These are phyloP conservation scores for Plasmodium fragile DNA, from an alignment of 169 alveolate species.

Conservation along the genomic window DNA sequence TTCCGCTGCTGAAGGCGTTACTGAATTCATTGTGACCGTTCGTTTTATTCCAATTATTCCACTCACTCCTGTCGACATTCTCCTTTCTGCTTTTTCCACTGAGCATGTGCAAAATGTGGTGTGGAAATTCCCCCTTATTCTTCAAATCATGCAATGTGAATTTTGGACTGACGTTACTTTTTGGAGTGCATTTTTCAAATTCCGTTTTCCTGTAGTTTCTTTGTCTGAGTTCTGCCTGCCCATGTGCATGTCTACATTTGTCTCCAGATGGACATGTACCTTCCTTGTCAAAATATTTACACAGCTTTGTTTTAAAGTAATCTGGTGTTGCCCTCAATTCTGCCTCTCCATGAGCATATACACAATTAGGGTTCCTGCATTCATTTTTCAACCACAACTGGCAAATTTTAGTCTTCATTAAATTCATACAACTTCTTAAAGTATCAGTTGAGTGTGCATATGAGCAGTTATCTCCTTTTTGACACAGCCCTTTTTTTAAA, in stretches of 20 bases:
- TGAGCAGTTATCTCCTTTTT: slow-evolving; percentile 54
- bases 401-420: slow-evolving; percentile 79
- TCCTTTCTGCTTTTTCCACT: slow-evolving; percentile 11
- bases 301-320: slow-evolving; percentile 82
- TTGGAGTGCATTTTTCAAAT: slow-evolving; percentile 1
- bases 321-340: slow-evolving; percentile 83
- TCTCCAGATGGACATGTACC: slow-evolving; percentile 82
- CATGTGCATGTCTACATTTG: slow-evolving; percentile 86
- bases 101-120: background rate
- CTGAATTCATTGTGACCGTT: background rate
- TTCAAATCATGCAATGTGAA: slow-evolving; percentile 6
- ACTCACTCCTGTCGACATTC: background rate
- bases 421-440: slow-evolving; percentile 24
- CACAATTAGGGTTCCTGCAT: slow-evolving; percentile 81
- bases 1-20: background rate
- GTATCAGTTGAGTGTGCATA: slow-evolving; percentile 47
- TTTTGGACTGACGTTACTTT: slow-evolving; percentile 13
- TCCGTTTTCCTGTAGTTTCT: slow-evolving; percentile 46
- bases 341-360: slow-evolving; percentile 84
- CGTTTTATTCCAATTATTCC: background rate
- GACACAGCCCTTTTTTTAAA: slow-evolving; percentile 56
- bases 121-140: background rate
- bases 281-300: slow-evolving; percentile 82
- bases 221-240: slow-evolving; percentile 83
- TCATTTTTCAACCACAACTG: slow-evolving; percentile 83